These are phyloP conservation scores for Beauveria australis DNA, from an alignment of 2,329 filamentous ascomycete species.

Conservation along the genomic window DNA sequence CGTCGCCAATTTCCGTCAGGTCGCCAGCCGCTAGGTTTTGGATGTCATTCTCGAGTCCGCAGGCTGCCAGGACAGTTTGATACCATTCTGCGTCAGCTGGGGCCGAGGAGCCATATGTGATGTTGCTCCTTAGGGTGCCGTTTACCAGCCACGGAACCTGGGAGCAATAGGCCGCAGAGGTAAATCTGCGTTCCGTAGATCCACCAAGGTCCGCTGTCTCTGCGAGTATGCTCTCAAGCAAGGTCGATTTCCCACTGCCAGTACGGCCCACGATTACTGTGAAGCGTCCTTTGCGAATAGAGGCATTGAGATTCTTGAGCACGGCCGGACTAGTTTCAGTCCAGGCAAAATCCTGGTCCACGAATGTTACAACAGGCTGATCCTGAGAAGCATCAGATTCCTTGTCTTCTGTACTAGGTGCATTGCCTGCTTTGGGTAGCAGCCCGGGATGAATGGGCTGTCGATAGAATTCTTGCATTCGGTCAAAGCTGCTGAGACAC, in stretches of 20 bases:
- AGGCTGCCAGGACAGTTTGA: conserved; percentile 7
- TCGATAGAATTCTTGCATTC: conserved; percentile 16
- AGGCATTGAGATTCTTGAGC: background rate
- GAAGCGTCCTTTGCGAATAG: background rate
- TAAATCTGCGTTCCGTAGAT: background rate
- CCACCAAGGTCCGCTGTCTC: background rate
- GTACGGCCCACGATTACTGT: conserved; percentile 1
- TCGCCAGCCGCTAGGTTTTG: conserved; percentile 12
- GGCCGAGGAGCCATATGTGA: background rate
- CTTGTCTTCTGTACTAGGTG: background rate
- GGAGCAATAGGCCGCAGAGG: conserved; percentile 13
- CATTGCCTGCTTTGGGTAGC: background rate
- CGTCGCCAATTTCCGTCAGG: background rate
- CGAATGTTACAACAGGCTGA: background rate
- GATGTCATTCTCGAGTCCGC: conserved; percentile 13
- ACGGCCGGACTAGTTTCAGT: background rate
- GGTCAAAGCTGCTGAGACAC: conserved; percentile 17
- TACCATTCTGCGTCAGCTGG: conserved; percentile 13
- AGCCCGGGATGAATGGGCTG: background rate
- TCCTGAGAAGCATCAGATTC: background rate
- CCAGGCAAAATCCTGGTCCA: background rate
- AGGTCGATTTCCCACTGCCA: conserved; percentile 15
- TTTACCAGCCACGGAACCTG: conserved; percentile 15
- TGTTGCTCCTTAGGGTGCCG: conserved; percentile 13
- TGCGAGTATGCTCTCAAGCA: conserved; percentile 13